Evolutionary conservation across 176 grass and related monocot species (phyloP).

Genomic region (Alopecurus myosuroides): DNA sequence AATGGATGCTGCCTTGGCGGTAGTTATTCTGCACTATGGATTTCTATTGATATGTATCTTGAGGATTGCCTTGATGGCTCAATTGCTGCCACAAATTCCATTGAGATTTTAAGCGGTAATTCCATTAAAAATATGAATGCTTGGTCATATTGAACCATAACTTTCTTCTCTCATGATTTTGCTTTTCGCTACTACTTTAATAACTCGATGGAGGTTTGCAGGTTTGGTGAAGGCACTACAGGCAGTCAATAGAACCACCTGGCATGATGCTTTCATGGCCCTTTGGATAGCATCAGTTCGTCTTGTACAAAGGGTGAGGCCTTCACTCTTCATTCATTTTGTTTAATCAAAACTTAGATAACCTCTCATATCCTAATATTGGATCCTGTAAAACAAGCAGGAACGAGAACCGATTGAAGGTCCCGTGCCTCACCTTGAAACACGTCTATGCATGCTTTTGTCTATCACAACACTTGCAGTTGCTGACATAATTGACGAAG

Average conservation of each 20-base stretch:
- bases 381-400: slow-evolving; percentile 41
- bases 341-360: background rate
- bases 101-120: slow-evolving; percentile 90
- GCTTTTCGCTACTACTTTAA: background rate
- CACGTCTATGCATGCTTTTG: slow-evolving; percentile 82
- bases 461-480: slow-evolving; percentile 81
- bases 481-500: slow-evolving; percentile 80
- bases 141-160: background rate
- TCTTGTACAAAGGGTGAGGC: slow-evolving; percentile 87
- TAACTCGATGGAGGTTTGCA: slow-evolving; percentile 30
- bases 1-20: slow-evolving; percentile 48
- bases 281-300: slow-evolving; percentile 94
- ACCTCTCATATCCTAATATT: slow-evolving; percentile 29
- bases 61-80: slow-evolving; percentile 93
- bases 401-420: slow-evolving; percentile 94
- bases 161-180: background rate
- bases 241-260: slow-evolving; percentile 76
- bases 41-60: slow-evolving; percentile 93
- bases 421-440: slow-evolving; percentile 90
- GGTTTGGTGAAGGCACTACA: slow-evolving; percentile 94
- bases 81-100: slow-evolving; percentile 83
- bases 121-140: slow-evolving; percentile 18
- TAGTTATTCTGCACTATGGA: slow-evolving; percentile 73
- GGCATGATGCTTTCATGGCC: slow-evolving; percentile 94
- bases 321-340: slow-evolving; percentile 12